These are phyloP conservation scores for Clarireedia sp. DNA, from an alignment of 2,329 filamentous ascomycete genomes.

Conservation along the genomic window DNA sequence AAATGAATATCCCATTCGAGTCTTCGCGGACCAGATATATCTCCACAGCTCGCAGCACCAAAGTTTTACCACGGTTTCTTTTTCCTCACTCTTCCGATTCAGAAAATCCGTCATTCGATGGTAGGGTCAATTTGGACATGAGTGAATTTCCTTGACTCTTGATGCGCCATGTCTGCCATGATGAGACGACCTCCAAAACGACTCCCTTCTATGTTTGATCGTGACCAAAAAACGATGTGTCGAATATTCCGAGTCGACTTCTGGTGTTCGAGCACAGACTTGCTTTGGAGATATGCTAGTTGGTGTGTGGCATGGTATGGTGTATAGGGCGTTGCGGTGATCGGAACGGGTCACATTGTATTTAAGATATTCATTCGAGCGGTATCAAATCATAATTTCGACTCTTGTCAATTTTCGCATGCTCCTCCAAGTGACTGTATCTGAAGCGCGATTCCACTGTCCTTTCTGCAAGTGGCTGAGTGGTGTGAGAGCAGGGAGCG, in stretches of 20 bases:
- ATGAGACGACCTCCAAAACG: constrained; percentile 26
- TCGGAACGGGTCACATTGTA: constrained; percentile 5
- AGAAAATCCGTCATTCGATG: background rate
- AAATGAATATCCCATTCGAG: constrained; percentile 30
- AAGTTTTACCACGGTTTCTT: constrained; percentile 10
- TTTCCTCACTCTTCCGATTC: background rate
- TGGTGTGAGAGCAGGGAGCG: too few species aligned
- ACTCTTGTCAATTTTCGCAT: too few species aligned
- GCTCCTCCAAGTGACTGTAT: too few species aligned
- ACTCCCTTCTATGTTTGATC: constrained; percentile 4
- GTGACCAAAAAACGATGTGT: background rate
- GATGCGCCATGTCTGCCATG: constrained; percentile 13
- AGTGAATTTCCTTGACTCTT: constrained; percentile 10
- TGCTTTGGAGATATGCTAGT: background rate
- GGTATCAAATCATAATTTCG: background rate
- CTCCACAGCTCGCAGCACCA: constrained; percentile 30
- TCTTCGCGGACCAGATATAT: constrained; percentile 40
- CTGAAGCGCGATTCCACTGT: too few species aligned
- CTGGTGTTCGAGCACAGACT: background rate
- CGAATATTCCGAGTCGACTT: background rate
- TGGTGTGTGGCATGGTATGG: constrained; percentile 1
- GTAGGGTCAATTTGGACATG: background rate
- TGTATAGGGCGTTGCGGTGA: background rate
- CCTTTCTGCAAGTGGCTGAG: too few species aligned
- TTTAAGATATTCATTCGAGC: constrained; percentile 5